These are phyloP conservation scores for Metschnikowia orientalis DNA, from an alignment of 805 yeast genomes.

Conservation along the genomic window DNA sequence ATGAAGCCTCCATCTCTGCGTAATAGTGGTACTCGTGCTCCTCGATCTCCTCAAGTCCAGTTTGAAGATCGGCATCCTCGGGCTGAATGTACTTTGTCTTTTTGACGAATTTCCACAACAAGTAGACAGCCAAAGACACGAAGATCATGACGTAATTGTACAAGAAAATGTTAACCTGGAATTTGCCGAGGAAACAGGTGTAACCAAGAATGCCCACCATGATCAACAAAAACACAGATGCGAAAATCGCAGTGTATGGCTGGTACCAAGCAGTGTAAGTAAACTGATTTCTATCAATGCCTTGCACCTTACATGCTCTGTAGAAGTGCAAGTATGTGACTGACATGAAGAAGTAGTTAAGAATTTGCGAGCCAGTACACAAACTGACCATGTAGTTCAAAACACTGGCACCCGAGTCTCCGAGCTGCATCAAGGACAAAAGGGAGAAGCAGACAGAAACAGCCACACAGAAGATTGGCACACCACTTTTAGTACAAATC, in stretches of 20 bases:
- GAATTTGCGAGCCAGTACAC: slow-evolving; percentile 21
- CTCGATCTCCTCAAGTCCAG: slow-evolving; percentile 46
- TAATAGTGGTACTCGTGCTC: slow-evolving; percentile 44
- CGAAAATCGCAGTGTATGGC: slow-evolving; percentile 34
- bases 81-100: slow-evolving; percentile 37
- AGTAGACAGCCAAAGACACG: slow-evolving; percentile 28
- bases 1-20: slow-evolving; percentile 30
- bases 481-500: slow-evolving; percentile 16
- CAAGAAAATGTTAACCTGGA: slow-evolving; percentile 60
- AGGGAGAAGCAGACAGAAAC: slow-evolving; percentile 19
- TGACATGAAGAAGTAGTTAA: slow-evolving; percentile 20
- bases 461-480: slow-evolving; percentile 18
- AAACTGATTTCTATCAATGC: slow-evolving; percentile 32
- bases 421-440: slow-evolving; percentile 20
- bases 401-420: slow-evolving; percentile 14
- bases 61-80: slow-evolving; percentile 42
- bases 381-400: slow-evolving; percentile 20
- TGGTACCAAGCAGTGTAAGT: slow-evolving; percentile 43
- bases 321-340: slow-evolving; percentile 19
- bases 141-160: slow-evolving; percentile 73
- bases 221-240: slow-evolving; percentile 30
- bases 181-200: slow-evolving; percentile 60
- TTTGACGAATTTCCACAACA: slow-evolving; percentile 35
- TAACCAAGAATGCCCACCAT: slow-evolving; percentile 63
- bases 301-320: slow-evolving; percentile 22